Conservation (phyloP, 805 yeast species). For the Candida insectorum region DNA sequence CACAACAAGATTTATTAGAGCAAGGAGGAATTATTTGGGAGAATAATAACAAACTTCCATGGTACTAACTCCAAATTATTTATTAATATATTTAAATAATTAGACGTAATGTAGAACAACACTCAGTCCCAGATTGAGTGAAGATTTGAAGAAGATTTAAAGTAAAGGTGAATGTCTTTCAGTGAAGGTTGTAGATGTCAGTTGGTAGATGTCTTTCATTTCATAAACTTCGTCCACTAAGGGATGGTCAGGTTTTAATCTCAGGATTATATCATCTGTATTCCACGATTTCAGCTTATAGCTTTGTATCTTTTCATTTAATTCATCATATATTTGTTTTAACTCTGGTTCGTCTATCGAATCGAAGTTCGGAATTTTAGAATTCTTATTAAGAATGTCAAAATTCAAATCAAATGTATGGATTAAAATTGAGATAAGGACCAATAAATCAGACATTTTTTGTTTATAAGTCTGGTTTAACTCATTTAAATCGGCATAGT, state of each 20-base stretch:
- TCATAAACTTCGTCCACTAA: conserved; percentile 23
- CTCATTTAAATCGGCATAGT: conserved; percentile 35
- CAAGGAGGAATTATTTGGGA: conserved; percentile 36
- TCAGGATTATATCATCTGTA: conserved; percentile 32
- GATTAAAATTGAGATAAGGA: conserved; percentile 26
- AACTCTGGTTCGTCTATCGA: conserved; percentile 17
- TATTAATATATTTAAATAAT: conserved; percentile 12
- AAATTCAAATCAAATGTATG: conserved; percentile 29
- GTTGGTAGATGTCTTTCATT: too few relatives aligned
- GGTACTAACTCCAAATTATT: conserved; percentile 26
- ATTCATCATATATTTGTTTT: conserved; percentile 17
- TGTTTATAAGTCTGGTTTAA: conserved; percentile 19
- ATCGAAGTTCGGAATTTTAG: conserved; percentile 34
- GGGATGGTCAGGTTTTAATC: conserved; percentile 21
- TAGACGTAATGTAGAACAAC: too few relatives aligned
- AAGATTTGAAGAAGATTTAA: too few relatives aligned
- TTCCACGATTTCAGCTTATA: conserved; percentile 40
- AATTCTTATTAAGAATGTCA: conserved; percentile 31
- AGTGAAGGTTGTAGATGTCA: too few relatives aligned
- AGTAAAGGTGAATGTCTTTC: background rate
- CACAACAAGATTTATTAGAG: conserved; percentile 22
- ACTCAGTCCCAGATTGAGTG: background rate
- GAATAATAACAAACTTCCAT: conserved; percentile 38
- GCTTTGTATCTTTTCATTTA: conserved; percentile 22
- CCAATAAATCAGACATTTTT: conserved; percentile 20